Conservation (phyloP, 1,284 basidiomycete species). For the Trichosporon sp. region DNA sequence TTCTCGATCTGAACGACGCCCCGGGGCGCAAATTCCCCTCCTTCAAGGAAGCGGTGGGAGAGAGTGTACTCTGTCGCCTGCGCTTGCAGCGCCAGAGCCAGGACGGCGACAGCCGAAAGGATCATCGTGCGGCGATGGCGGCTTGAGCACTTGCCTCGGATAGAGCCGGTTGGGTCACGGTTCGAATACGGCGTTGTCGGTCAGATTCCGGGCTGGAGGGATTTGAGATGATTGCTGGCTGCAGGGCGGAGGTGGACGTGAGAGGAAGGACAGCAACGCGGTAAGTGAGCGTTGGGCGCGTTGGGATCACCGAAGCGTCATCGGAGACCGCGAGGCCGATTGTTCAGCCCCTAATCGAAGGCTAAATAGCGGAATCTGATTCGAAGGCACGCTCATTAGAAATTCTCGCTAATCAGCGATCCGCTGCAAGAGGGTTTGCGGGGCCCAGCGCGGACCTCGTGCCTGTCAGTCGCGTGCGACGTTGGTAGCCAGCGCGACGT, state of each 20-base stretch:
- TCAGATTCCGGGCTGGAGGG: too few relatives aligned
- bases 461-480: background rate
- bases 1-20: constrained; percentile 12
- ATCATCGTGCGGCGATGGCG: background rate
- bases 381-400: background rate
- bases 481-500: constrained; percentile 2
- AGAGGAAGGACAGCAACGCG: background rate
- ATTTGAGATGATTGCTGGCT: background rate
- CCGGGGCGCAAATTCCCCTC: constrained; percentile 11
- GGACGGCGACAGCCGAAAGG: constrained; percentile 7
- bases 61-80: constrained; percentile 17
- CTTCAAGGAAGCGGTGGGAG: constrained; percentile 16
- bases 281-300: too few relatives aligned
- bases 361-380: background rate
- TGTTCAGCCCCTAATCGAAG: background rate
- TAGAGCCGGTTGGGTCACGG: too few relatives aligned
- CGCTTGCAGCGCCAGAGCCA: constrained; percentile 9
- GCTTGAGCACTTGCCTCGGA: too few relatives aligned
- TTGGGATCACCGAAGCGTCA: background rate
- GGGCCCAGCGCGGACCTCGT: background rate
- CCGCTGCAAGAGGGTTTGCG: background rate
- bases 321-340: background rate
- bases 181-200: too few relatives aligned
- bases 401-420: background rate
- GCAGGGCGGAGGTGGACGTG: background rate